phyloP scores from a whole-genome alignment of 2,329 filamentous ascomycete species.

The Cyphellophora europaea region DNA sequence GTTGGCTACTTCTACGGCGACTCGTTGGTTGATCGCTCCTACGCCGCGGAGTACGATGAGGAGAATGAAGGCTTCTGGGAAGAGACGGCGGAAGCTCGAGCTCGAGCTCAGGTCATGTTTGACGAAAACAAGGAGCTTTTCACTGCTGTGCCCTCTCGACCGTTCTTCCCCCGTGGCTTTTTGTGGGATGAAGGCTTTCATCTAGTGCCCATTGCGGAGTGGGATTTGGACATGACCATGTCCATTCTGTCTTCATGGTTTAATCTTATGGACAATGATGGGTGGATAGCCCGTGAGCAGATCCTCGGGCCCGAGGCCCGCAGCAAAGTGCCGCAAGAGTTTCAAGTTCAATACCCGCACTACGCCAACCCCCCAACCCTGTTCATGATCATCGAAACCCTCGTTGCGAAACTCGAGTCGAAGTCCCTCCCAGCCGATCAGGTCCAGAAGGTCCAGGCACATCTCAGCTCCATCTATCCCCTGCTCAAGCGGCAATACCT shows the following conservation, averaged over 20 bases:
- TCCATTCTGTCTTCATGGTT: constrained; percentile 96
- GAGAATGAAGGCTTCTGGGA: constrained; percentile 95
- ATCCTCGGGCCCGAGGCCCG: constrained; percentile 86
- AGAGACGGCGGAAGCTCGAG: constrained; percentile 71
- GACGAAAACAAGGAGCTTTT: constrained; percentile 85
- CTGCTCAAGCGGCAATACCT: constrained; percentile 80
- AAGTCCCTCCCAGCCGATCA: constrained; percentile 21
- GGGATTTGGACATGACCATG: constrained; percentile 78
- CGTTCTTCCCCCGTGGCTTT: constrained; percentile 95
- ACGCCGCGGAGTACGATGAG: constrained; percentile 88
- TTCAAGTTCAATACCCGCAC: constrained; percentile 91
- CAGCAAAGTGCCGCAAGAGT: constrained; percentile 87
- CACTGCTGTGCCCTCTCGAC: constrained; percentile 80
- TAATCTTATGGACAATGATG: constrained; percentile 88
- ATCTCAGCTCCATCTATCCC: constrained; percentile 68
- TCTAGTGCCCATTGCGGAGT: constrained; percentile 80
- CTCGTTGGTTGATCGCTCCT: constrained; percentile 79
- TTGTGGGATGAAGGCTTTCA: constrained; percentile 99
- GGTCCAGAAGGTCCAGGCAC: constrained; percentile 18
- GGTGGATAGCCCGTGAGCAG: constrained; percentile 95
- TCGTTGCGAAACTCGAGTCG: constrained; percentile 66
- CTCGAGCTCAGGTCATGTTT: constrained; percentile 55
- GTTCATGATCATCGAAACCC: constrained; percentile 77
- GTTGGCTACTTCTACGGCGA: constrained; percentile 93
- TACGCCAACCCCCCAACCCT: constrained; percentile 95